Evolutionary conservation across 345 rosid species (phyloP), one percentile per base, ranked within the genome.

Genomic region (Eucalyptus marginata): DNA sequence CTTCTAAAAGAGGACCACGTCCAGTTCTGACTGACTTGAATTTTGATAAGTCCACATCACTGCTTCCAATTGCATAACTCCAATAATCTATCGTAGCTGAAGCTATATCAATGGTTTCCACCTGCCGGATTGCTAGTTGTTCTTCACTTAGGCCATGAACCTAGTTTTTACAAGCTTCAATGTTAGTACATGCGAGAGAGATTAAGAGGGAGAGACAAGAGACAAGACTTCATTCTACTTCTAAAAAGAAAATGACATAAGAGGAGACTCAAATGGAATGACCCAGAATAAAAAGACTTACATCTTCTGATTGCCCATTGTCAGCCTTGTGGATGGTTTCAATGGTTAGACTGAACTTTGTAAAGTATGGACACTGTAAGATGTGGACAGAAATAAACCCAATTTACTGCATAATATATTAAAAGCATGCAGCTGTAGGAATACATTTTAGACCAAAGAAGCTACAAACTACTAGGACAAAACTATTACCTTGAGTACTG

Each of bases 291-390:
- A 85, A 89, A 83, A 54, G 90, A 89, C 97, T 92, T 89, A 95
- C 97, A 92, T 95, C 94, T 88, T 94, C 96, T 43, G 94, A 93
- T 22, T 86, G 90, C 80, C 95, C 96, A 43, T 92, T 94, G 87
- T 95, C 97, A 80, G 94, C 93, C 90, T 50, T 92, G 88, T 95
- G 95, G 87, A 95, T 56, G 17, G 97, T 95, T 88, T 95, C 96
- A 86, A 95, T 88, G 59, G 95, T 94, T 44, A 95, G 93, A 90
- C 91, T 89, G 88, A 94, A 95, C 88, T 94, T 94, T 88, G 94
- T 90, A 89, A 95, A 95, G 90, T 94, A 94, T 47, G 97, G 96
- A 46, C 97, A 95, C 97, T 95, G 94, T 91, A 94, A 90, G 66
- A 90, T 44, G 51, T 15, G 47, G 89, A 90, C 87, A 90, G 20